Conservation (phyloP, 2,329 filamentous ascomycete species). For the Colletotrichum australisinense region DNA sequence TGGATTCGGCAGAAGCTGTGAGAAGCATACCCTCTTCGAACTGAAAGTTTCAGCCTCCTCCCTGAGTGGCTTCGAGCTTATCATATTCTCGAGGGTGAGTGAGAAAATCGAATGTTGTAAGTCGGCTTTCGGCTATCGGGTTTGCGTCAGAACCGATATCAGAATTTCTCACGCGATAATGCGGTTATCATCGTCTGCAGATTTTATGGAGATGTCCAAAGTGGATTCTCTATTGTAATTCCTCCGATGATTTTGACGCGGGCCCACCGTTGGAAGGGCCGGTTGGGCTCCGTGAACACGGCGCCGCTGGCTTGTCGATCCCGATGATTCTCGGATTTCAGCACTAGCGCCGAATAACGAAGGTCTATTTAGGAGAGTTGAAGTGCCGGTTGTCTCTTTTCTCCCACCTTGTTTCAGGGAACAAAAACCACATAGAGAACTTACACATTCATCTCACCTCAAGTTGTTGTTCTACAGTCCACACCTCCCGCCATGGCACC, state of each 20-base stretch:
- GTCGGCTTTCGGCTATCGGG: slow-evolving; percentile 29
- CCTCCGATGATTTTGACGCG: background rate
- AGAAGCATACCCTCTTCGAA: background rate
- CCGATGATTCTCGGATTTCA: slow-evolving; percentile 4
- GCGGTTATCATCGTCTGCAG: background rate
- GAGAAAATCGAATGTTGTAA: slow-evolving; percentile 16
- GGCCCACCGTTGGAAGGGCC: background rate
- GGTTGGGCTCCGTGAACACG: background rate
- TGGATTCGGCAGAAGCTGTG: background rate
- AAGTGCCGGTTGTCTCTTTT: background rate
- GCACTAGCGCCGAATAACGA: background rate
- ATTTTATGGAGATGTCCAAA: background rate
- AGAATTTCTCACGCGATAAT: background rate
- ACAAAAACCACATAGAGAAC: background rate
- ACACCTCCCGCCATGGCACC: slow-evolving; percentile 32
- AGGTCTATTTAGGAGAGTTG: background rate
- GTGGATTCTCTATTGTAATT: background rate
- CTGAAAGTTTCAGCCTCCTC: background rate
- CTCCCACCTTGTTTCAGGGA: background rate
- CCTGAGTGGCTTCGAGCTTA: background rate
- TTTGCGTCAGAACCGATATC: slow-evolving; percentile 5
- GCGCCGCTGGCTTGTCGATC: background rate
- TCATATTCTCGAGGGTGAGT: background rate
- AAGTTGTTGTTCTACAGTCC: too few species aligned
- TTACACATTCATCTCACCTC: background rate